Evolutionary conservation across 768 basidiomycete genomes (phyloP), one percentile per base, ranked within the genome.

Genomic region (Trichaptum fuscoviolaceum): DNA sequence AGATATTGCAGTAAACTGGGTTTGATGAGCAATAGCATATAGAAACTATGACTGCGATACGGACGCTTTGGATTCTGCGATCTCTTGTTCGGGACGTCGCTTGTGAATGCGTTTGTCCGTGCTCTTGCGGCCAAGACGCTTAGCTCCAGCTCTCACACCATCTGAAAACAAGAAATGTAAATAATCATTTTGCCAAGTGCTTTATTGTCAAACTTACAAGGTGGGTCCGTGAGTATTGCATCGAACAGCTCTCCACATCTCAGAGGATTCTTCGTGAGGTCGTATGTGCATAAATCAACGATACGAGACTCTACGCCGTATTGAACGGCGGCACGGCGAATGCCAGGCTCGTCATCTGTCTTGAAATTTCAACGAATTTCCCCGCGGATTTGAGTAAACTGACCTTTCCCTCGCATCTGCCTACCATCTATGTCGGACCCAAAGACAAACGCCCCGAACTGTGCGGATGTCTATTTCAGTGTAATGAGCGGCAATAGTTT

Each of bases 381-480:
- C 25, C 66, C n/a, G 26, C 7, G 36, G 5, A 65, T 2, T 57
- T 64, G 27, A 42, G 5, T 20, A 7, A 7, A 68, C 77, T 64
- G 69, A 90, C 95, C 85, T 84, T 93, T 96, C 20, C 97, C 97
- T 67, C 95, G 82, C 91, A 99, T 96, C 74, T 99, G 96, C 57
- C 97, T 84, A 0, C 97, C 97, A 72, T 99, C 96, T 62, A 99
- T 98, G 75, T 99, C 97, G 20, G 93, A 95, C 20, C 96, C 97
- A 65, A 92, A 87, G 0, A 95, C 85, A 27, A 87, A 76, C 0
- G 95, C 90, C 1, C 97, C 97, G 70, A 96, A 98, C 72, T 93
- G 83, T 0, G 95, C 92, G 2, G 86, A 84, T 0, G 95, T 92
- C 93, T 95, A 73, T 12, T 52, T 35, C 30, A 58, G 10, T 26